These are phyloP conservation scores for Hemileccinum rubropunctum DNA, from an alignment of 768 basidiomycete genomes.

Conservation along the genomic window DNA sequence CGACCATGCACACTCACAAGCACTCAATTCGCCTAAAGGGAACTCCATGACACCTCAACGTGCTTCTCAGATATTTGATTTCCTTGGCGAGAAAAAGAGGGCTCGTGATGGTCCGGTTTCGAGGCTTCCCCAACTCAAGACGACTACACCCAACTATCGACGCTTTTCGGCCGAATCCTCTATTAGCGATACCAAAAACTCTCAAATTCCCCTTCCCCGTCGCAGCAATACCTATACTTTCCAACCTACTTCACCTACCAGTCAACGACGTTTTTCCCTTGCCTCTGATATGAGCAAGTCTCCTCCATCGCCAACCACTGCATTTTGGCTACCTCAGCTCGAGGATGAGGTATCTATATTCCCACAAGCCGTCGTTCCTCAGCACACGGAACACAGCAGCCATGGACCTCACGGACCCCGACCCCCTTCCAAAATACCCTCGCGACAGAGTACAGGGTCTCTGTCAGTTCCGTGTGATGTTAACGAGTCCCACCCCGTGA, in stretches of 20 bases:
- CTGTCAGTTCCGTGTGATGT: slow-evolving; percentile 3
- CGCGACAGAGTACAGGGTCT: slow-evolving; percentile 29
- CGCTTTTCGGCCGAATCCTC: slow-evolving; percentile 24
- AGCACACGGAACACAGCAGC: slow-evolving; percentile 23
- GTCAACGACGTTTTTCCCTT: slow-evolving; percentile 12
- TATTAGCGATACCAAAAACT: slow-evolving; percentile 23
- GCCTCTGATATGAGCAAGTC: slow-evolving; percentile 13
- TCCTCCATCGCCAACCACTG: slow-evolving; percentile 5
- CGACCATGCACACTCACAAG: slow-evolving; percentile 33
- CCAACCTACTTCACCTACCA: slow-evolving; percentile 10
- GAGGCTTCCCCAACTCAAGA: slow-evolving; percentile 30
- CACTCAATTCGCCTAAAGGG: slow-evolving; percentile 31
- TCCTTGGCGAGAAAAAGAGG: slow-evolving; percentile 54
- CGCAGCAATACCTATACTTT: slow-evolving; percentile 11
- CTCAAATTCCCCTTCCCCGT: slow-evolving; percentile 15
- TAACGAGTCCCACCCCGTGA: background rate
- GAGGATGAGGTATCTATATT: slow-evolving; percentile 3
- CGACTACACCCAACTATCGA: slow-evolving; percentile 18
- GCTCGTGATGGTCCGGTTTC: slow-evolving; percentile 33
- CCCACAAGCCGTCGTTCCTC: background rate
- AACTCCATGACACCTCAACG: slow-evolving; percentile 56
- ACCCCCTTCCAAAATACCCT: slow-evolving; percentile 31
- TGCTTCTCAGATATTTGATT: slow-evolving; percentile 74
- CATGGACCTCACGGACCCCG: slow-evolving; percentile 47
- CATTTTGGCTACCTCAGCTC: background rate